These are phyloP conservation scores for Austroboletus niveus DNA, from an alignment of 1,284 basidiomycete species.

Conservation along the genomic window DNA sequence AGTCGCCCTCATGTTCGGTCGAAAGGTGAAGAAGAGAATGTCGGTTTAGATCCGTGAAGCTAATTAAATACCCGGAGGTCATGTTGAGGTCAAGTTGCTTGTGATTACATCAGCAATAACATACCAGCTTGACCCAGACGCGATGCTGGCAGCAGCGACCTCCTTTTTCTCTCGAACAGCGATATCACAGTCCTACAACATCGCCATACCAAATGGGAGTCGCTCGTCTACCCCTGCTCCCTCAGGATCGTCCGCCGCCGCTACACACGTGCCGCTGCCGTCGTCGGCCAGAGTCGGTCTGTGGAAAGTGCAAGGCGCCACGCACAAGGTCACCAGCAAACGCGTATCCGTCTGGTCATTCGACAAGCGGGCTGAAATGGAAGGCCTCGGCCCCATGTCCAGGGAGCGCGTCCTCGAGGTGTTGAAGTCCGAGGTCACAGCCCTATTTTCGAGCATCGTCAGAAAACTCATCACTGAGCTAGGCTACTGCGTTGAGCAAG, in stretches of 20 bases:
- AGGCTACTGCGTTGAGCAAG: conserved; percentile 86
- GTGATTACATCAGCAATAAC: conserved; percentile 17
- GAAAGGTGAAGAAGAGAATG: neutral
- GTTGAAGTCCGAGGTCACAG: conserved; percentile 81
- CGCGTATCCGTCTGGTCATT: conserved; percentile 88
- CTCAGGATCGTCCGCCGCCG: conserved; percentile 43
- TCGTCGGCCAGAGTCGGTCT: conserved; percentile 72
- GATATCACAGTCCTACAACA: conserved; percentile 81
- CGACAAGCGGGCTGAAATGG: conserved; percentile 81
- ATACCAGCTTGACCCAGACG: neutral
- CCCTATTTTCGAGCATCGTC: conserved; percentile 1
- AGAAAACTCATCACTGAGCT: neutral
- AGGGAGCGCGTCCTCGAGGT: conserved; percentile 78
- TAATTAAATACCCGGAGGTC: neutral
- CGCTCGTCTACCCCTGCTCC: conserved; percentile 63
- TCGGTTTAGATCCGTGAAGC: conserved; percentile 3
- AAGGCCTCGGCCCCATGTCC: conserved; percentile 57
- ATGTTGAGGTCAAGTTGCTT: neutral
- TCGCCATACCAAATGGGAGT: conserved; percentile 49
- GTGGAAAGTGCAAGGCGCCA: conserved; percentile 83
- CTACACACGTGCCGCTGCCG: conserved; percentile 36
- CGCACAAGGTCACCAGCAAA: conserved; percentile 86
- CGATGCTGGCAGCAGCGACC: conserved; percentile 85
- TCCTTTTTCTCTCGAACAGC: conserved; percentile 87
- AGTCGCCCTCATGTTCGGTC: conserved; percentile 38